A percentile compares a stretch with the other conserved stretches of the same genome.
phyloP scores from a whole-genome alignment of 257 asterid genomes.

The Anisodus acutangulus region DNA sequence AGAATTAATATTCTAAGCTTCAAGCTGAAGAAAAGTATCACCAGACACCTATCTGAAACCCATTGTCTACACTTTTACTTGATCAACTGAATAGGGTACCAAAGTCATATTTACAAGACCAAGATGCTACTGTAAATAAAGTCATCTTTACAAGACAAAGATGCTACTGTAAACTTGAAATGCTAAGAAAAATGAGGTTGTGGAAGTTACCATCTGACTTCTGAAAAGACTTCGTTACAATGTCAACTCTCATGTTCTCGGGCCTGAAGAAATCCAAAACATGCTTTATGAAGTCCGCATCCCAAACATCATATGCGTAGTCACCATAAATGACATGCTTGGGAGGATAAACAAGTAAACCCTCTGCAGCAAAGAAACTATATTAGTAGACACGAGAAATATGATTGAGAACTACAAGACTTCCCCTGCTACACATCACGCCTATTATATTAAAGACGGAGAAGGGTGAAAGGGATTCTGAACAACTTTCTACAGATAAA shows the following conservation, averaged over 20 bases:
- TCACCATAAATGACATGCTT: constrained; percentile 86
- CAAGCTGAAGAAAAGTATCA: constrained; percentile 3
- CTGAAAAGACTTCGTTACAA: constrained; percentile 71
- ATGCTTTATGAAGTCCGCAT: constrained; percentile 66
- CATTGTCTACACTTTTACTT: background rate
- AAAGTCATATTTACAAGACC: background rate
- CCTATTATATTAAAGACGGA: constrained; percentile 1
- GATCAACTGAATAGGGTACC: background rate
- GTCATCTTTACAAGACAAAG: background rate
- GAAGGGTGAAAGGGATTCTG: constrained; percentile 20
- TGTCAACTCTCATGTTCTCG: constrained; percentile 92
- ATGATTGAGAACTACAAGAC: background rate
- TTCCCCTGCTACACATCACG: background rate
- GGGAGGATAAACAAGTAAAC: constrained; percentile 90
- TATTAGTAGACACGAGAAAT: background rate
- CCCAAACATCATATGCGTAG: constrained; percentile 90
- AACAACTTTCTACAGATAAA: background rate
- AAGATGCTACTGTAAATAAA: background rate
- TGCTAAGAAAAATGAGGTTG: constrained; percentile 20
- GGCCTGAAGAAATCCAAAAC: constrained; percentile 79
- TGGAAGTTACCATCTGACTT: constrained; percentile 59
- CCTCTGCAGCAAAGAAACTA: constrained; percentile 56
- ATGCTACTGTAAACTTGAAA: background rate
- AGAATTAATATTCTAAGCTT: background rate
- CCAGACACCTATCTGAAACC: background rate